A percentile compares a stretch with the other conserved stretches of the same genome.
phyloP scores from a whole-genome alignment of 2,329 filamentous ascomycete genomes.

The Colletotrichum scovillei region DNA sequence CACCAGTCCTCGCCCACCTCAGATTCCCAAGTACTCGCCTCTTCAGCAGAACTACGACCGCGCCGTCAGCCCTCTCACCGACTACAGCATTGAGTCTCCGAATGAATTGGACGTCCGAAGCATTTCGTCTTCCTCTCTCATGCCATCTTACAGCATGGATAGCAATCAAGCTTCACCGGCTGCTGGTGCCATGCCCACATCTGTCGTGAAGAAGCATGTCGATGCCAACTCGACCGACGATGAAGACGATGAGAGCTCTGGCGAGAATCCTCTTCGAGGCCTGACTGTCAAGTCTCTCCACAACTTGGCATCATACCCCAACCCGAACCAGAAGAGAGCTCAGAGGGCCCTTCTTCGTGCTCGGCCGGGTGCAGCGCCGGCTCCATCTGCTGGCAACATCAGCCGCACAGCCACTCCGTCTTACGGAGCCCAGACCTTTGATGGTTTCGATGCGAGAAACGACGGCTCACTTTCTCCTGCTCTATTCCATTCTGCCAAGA shows the following conservation, averaged over 20 bases:
- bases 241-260: constrained; percentile 42
- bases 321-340: constrained; percentile 64
- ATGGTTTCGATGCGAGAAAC: background rate
- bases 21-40: constrained; percentile 57
- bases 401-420: constrained; percentile 34
- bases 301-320: constrained; percentile 66
- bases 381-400: constrained; percentile 33
- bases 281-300: constrained; percentile 61
- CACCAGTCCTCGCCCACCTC: constrained; percentile 32
- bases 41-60: constrained; percentile 67
- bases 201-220: constrained; percentile 34
- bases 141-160: constrained; percentile 43
- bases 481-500: constrained; percentile 12
- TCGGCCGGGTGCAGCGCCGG: constrained; percentile 35
- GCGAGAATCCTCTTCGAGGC: constrained; percentile 48
- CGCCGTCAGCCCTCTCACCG: constrained; percentile 54
- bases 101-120: constrained; percentile 15
- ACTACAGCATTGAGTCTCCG: constrained; percentile 8
- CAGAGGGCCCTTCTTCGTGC: constrained; percentile 55
- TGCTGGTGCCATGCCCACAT: constrained; percentile 40
- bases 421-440: background rate
- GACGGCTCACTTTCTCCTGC: constrained; percentile 18
- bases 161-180: constrained; percentile 37
- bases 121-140: constrained; percentile 38
- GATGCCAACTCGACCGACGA: constrained; percentile 41